Conservation (phyloP, 2,329 filamentous ascomycete genomes). For the Xylaria sp. region DNA sequence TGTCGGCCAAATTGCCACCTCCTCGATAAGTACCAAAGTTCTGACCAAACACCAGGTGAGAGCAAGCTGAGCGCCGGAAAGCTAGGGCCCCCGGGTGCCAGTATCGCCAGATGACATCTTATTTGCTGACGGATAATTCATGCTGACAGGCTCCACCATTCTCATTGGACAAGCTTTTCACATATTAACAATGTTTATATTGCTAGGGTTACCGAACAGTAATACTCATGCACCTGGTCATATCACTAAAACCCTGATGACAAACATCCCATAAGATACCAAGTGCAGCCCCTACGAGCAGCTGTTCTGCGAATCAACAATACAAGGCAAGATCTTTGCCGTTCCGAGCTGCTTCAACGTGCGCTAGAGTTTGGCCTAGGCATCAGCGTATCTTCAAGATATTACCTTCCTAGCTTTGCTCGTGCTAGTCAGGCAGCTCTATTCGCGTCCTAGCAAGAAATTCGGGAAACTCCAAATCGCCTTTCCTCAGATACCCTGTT, state of each 20-base stretch:
- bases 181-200: not conserved
- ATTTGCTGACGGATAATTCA: no score
- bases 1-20: no score
- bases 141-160: not conserved
- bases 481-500: slow-evolving; percentile 46
- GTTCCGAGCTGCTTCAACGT: slow-evolving; percentile 37
- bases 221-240: slow-evolving; percentile 5
- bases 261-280: not conserved
- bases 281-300: not conserved
- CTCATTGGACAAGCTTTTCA: slow-evolving; percentile 3
- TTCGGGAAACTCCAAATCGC: slow-evolving; percentile 50
- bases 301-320: slow-evolving; percentile 12
- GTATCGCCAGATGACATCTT: no score
- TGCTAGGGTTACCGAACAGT: slow-evolving; percentile 13
- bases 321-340: slow-evolving; percentile 34
- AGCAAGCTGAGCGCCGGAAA: no score
- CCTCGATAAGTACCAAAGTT: no score
- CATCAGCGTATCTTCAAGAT: slow-evolving; percentile 48
- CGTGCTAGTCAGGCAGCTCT: slow-evolving; percentile 48
- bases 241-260: not conserved
- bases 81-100: no score
- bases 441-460: slow-evolving; percentile 51
- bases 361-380: slow-evolving; percentile 39
- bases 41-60: not conserved
- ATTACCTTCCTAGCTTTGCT: slow-evolving; percentile 51